Percentiles rank a stretch among this genome's conserved stretches.
phyloP scores from a whole-genome alignment of 495 filamentous ascomycete genomes.

The Neurospora discreta region DNA sequence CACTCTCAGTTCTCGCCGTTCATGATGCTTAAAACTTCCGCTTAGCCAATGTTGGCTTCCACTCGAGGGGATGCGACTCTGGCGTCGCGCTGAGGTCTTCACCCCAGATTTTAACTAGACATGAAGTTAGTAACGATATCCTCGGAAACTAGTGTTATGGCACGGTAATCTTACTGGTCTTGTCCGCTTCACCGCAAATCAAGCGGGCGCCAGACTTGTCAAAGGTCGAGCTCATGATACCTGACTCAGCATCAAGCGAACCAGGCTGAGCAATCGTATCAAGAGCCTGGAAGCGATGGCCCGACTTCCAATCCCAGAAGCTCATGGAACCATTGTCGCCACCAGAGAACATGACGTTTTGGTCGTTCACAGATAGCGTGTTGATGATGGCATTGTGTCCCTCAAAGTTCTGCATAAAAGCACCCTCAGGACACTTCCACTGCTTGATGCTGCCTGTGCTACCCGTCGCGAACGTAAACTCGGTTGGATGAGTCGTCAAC shows the following conservation, averaged over 20 bases:
- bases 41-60: constrained; percentile 71
- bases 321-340: constrained; percentile 93
- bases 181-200: constrained; percentile 92
- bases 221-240: constrained; percentile 86
- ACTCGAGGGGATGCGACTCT: constrained; percentile 84
- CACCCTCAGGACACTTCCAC: constrained; percentile 97
- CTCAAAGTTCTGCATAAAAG: constrained; percentile 99
- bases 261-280: constrained; percentile 92
- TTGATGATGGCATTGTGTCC: constrained; percentile 96
- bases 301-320: constrained; percentile 99
- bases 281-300: constrained; percentile 74
- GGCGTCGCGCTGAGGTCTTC: constrained; percentile 80
- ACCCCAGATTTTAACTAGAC: constrained; percentile 84
- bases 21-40: constrained; percentile 22
- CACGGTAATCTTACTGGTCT: constrained; percentile 52
- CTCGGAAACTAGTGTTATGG: neutral
- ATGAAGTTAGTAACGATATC: constrained; percentile 15
- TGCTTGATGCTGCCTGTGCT: constrained; percentile 95
- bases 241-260: constrained; percentile 84
- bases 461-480: constrained; percentile 93
- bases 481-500: constrained; percentile 76
- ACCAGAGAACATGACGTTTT: constrained; percentile 90
- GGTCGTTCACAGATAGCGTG: constrained; percentile 82
- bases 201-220: constrained; percentile 80
- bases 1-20: neutral